These are phyloP conservation scores for Sporobolomyces phaffii DNA, from an alignment of 768 basidiomycete genomes.

Conservation along the genomic window DNA sequence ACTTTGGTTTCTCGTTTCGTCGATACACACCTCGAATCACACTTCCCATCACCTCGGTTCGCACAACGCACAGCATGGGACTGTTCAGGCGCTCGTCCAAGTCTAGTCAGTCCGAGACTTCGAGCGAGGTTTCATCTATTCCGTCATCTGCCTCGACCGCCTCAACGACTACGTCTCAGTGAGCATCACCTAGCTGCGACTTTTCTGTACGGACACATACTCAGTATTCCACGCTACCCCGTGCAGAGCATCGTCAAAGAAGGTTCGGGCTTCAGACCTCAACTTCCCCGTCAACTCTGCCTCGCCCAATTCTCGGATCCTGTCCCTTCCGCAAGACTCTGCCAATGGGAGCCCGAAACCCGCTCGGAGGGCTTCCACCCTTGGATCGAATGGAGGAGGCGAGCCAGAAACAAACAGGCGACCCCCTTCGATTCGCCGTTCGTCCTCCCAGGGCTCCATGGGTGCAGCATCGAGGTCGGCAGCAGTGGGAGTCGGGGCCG, in stretches of 20 bases:
- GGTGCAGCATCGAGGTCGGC: neutral
- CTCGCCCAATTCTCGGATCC: conserved; percentile 30
- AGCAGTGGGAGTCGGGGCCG: neutral
- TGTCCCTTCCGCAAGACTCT: conserved; percentile 12
- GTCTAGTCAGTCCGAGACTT: neutral
- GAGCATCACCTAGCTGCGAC: neutral
- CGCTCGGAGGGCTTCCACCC: neutral
- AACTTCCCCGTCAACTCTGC: conserved; percentile 17
- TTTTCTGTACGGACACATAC: neutral
- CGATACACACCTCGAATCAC: no score
- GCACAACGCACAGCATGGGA: neutral
- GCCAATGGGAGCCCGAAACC: neutral
- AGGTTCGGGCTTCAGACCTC: conserved; percentile 22
- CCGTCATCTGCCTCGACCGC: conserved; percentile 3
- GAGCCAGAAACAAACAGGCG: neutral
- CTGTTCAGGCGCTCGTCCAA: conserved; percentile 8
- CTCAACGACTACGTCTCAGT: conserved; percentile 1
- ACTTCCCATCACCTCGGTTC: no score
- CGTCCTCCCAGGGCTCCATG: neutral
- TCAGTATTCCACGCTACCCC: neutral
- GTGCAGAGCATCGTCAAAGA: neutral
- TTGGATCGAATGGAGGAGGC: neutral
- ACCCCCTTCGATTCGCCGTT: neutral
- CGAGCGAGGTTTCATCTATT: conserved; percentile 5
- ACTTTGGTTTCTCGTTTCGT: no score